Evolutionary conservation across 2,329 filamentous ascomycete genomes (phyloP), one percentile per base, ranked within the genome.

Genomic region (Fusarium beomiforme): DNA sequence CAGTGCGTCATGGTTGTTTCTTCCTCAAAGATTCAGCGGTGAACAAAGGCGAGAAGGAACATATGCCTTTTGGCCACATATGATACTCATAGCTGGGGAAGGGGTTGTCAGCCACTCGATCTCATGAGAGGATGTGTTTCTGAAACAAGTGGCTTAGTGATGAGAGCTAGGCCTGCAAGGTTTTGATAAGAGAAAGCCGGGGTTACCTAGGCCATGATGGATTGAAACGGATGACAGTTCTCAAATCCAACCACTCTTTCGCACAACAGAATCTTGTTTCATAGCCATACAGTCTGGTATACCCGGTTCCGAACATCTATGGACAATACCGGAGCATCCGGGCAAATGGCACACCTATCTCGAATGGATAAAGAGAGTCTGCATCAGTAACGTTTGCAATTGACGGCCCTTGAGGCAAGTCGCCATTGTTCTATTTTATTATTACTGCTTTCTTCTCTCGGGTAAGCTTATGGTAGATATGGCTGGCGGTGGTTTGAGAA

Each of bases 101-200:
- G 16, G 46, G 34, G 58, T 53, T 73, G 47, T 37, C 61, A 65
- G 73, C 75, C 75, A 71, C 67, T 74, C 55, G 59, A 72, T 66
- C 60, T 62, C 39, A n/a, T 58, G 59, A 57, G 33, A 26, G 44
- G 41, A 54, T 54, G 31, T 67, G 34, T 31, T 67, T 75, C 70
- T 75, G 75, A 76, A 76, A 76, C 73, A 64, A 69, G 73, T 75
- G 70, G 75, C 75, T 74, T 74, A 60, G 50, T 59, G 59, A 68
- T 74, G 68, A 74, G 29, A 59, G 55, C 59, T 65, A 31, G 51
- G 60, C 61, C 61, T 59, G 63, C 66, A 64, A 54, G n/a, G 21
- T 26, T 29, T 39, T 51, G 55, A 41, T 42, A 42, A 37, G 33
- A 34, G 23, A 24, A 41, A 58, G 62, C 68, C 39, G 64, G 72